Conservation (phyloP, 1,139 yeast genomes). For the Lipomyces yarrowii region DNA sequence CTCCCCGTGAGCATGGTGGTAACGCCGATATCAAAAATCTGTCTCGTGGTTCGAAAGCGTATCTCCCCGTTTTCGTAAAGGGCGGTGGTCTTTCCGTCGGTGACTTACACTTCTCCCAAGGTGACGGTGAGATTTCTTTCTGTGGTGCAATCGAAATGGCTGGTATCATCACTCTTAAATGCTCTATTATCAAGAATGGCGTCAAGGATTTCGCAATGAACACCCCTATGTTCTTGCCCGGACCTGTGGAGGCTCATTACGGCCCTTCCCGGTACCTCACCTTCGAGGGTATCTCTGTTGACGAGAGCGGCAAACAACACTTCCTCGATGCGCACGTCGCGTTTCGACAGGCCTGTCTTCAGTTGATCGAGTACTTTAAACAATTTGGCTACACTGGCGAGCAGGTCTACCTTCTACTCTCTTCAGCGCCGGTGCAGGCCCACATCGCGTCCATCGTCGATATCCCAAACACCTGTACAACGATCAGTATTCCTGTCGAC, state of each 20-base stretch:
- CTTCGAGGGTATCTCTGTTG: conserved; percentile 56
- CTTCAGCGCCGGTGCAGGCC: conserved; percentile 55
- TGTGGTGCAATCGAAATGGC: conserved; percentile 60
- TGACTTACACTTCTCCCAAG: conserved; percentile 55
- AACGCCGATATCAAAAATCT: conserved; percentile 56
- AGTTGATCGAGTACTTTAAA: conserved; percentile 54
- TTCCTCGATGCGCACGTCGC: conserved; percentile 53
- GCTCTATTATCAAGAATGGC: conserved; percentile 49
- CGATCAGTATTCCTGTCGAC: conserved; percentile 55
- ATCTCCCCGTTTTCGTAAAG: conserved; percentile 51
- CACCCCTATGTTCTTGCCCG: conserved; percentile 53
- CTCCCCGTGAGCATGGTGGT: conserved; percentile 55
- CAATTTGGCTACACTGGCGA: conserved; percentile 57
- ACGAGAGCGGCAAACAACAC: conserved; percentile 50
- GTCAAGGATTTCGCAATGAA: conserved; percentile 47
- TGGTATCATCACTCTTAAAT: conserved; percentile 50
- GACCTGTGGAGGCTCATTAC: conserved; percentile 51
- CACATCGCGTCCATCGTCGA: conserved; percentile 56
- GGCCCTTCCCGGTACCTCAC: conserved; percentile 54
- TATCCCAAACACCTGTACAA: conserved; percentile 56
- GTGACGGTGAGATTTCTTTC: conserved; percentile 56
- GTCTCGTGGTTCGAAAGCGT: conserved; percentile 53
- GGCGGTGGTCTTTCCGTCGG: conserved; percentile 55
- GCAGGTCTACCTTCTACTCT: conserved; percentile 51
- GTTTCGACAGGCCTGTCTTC: conserved; percentile 49